Evolutionary conservation across 1,284 basidiomycete species (phyloP).

Genomic region (Ceratobasidium sp.): DNA sequence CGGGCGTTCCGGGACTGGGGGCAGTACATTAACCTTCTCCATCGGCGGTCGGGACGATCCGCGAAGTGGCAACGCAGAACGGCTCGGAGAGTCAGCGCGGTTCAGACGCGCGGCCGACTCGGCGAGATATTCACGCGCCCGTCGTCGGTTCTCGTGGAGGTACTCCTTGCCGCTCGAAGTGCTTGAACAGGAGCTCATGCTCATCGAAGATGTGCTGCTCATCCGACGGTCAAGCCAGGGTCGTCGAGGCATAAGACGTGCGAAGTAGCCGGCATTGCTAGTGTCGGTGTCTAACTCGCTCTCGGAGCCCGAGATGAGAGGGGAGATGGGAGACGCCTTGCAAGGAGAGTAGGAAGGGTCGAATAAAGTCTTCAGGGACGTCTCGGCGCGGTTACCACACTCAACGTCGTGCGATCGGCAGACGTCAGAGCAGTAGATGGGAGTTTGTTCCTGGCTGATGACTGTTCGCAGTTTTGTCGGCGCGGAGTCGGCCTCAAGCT

Average conservation of each 20-base stretch:
- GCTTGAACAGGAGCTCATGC: constrained; percentile 42
- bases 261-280: constrained; percentile 40
- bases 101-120: constrained; percentile 34
- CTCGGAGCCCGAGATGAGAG: constrained; percentile 38
- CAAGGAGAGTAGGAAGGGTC: constrained; percentile 41
- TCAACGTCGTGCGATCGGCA: constrained; percentile 58
- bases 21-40: constrained; percentile 8
- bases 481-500: constrained; percentile 42
- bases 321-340: constrained; percentile 34
- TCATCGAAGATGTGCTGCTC: constrained; percentile 36
- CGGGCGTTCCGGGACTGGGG: constrained; percentile 32
- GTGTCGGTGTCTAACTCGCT: constrained; percentile 41
- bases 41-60: not conserved
- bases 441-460: constrained; percentile 77
- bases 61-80: constrained; percentile 22
- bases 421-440: constrained; percentile 81
- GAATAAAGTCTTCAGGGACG: constrained; percentile 37
- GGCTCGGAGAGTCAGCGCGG: constrained; percentile 29
- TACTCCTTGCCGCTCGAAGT: constrained; percentile 37
- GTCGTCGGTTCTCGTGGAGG: constrained; percentile 40
- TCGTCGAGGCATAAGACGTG: constrained; percentile 26
- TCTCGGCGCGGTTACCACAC: constrained; percentile 37
- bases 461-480: constrained; percentile 65
- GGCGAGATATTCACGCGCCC: constrained; percentile 34
- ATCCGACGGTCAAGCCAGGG: constrained; percentile 39